Evolutionary conservation across 768 basidiomycete genomes (phyloP), one percentile per base, ranked within the genome.

Genomic region (Collybia sp.): DNA sequence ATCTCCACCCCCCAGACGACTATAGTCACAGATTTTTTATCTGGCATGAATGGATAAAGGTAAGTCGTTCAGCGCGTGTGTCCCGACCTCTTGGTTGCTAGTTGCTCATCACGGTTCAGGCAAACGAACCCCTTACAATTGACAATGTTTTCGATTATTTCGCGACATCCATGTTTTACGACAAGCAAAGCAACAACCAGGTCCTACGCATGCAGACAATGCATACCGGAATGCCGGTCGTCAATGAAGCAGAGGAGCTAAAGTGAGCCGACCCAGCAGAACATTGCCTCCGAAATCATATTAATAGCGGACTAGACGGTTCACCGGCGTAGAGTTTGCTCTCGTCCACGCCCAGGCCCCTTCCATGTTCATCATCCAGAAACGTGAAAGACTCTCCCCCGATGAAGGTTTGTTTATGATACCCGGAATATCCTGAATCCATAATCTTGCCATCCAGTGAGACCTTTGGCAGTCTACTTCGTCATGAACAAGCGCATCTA

Each of bases 161-260:
- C 61, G 72, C 85, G 11, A 80, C 80, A 1, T 93, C 90, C 20
- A 92, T 92, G 81, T 94, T 93, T 70, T 95, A 92, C 62, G 92
- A 94, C 67, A 90, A 90, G 64, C 87, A 89, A 66, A 92, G 88
- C 68, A 93, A 86, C 64, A 95, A 95, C 63, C 88, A 93, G 56
- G 83, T 88, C 25, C 69, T 95, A 37, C 85, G 91, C 55, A 95
- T 95, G 93, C 93, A 95, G 64, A 93, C 89, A 0, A 84, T 86
- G 69, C 85, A 90, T 58, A 86, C 87, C 0, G 89, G 85, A n/a
- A 68, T 79, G 20, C 79, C 85, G 9, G 67, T 91, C 46, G 69
- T 75, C 6, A 85, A 93, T 53, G 93, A 93, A 61, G 82, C 84
- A 9, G 88, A 88, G 52, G 89, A 94, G 59, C 80, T 95, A 51